Base-by-base conservation (phyloP, 202 grass and related monocot species). In the Elaeis oleifera region DNA sequence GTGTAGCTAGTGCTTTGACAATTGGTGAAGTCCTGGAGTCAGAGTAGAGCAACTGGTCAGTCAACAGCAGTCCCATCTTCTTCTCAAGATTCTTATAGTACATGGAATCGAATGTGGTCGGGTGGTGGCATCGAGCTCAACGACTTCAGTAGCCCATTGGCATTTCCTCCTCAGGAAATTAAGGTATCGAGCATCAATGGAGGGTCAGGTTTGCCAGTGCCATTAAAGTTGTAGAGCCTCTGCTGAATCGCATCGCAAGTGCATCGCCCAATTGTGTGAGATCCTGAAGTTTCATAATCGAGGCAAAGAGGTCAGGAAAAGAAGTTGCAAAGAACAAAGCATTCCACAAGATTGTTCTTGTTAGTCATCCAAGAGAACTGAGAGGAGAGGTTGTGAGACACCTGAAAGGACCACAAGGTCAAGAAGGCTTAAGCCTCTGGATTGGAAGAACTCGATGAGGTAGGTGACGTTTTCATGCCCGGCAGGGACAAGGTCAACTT, bases 331-430 rank as follows among this genome's bases (percentile, higher is more conserved):
- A 11, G 1, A 2, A 39, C 8, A 39, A 2, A 39, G 36, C 36
- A 39, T 39, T 39, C 36, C 36, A 13, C 36, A 9, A 11, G 36
- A 39, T 39, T 39, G 36, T 2, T 39, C 8, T 39, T 39, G 36
- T 39, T 39, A 39, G 36, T 2, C 36, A 39, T 11, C 36, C 9
- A 39, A 36, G 31, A 9, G 8, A 39, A 39, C 36, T 39, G 9
- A 13, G 36, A 13, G 31, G 31, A 39, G 36, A 11, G 32, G 36
- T 39, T 5, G 36, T 39, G 36, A 11, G 8, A 39, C 56, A 39
- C 89, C 90, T 63, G 84, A 88, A 76, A 99, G 88, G 14, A 76
- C 50, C 54, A 84, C 88, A 59, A 99, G 61, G 63, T 99, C 94
- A 21, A 84, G 7, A 23, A 80, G 7, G 48, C 57, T 66, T 52